Percentiles rank a stretch among this genome's conserved stretches.
phyloP scores from a whole-genome alignment of 1,284 basidiomycete genomes.

The Boletus smithii region DNA sequence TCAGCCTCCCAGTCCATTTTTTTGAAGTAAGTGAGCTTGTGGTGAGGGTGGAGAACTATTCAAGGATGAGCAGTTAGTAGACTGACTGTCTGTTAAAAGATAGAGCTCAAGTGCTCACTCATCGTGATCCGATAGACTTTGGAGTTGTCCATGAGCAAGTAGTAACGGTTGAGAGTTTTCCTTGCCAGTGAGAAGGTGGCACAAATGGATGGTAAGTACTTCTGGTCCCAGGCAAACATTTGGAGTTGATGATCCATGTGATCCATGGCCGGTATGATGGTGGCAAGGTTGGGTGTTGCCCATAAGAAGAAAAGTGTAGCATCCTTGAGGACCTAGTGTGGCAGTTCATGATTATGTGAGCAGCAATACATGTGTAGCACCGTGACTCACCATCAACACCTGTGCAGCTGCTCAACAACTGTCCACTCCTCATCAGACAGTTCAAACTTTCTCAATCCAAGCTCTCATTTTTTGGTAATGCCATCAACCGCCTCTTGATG shows the following conservation, averaged over 20 bases:
- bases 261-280: conserved; percentile 32
- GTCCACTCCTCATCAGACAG: conserved; percentile 4
- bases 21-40: too few relatives aligned
- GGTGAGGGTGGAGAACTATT: too few relatives aligned
- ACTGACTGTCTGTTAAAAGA: too few relatives aligned
- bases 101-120: too few relatives aligned
- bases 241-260: conserved; percentile 18
- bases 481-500: conserved; percentile 9
- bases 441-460: conserved; percentile 17
- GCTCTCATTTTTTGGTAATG: neutral
- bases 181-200: conserved; percentile 22
- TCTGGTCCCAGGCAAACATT: conserved; percentile 12
- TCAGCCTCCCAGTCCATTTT: too few relatives aligned
- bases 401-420: neutral
- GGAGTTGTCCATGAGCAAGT: conserved; percentile 23
- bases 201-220: conserved; percentile 2
- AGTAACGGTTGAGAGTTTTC: conserved; percentile 30
- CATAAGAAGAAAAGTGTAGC: conserved; percentile 25
- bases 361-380: too few relatives aligned
- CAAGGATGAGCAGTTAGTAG: too few relatives aligned
- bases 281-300: conserved; percentile 21
- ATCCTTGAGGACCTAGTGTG: conserved; percentile 24
- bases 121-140: conserved; percentile 10
- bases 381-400: neutral
- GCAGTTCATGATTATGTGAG: neutral